Percentiles rank a stretch among this genome's conserved stretches.
Conservation (phyloP, 176 grass and related monocot genomes). For the bread wheat (Triticum aestivum) region DNA sequence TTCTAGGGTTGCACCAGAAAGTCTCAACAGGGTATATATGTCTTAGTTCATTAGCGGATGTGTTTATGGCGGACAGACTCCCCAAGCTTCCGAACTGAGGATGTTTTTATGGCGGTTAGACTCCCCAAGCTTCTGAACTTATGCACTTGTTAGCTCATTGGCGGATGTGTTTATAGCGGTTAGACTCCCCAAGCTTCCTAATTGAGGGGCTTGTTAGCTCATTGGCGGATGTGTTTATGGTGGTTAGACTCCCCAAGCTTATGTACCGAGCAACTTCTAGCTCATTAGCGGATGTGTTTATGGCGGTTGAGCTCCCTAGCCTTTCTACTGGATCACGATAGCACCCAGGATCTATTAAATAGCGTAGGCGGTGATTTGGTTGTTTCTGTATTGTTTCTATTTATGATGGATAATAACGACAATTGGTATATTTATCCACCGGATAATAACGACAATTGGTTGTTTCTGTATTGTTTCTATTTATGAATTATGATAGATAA, state of each 20-base stretch:
- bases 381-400: constrained; percentile 27
- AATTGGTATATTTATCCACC: not conserved
- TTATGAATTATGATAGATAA: not conserved
- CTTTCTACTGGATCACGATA: not conserved
- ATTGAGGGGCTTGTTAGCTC: no score
- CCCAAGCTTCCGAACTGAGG: no score
- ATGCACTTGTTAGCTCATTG: no score
- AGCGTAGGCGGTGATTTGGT: not conserved
- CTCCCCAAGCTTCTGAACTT: no score
- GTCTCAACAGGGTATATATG: not conserved
- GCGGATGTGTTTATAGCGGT: not conserved
- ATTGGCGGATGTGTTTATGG: no score
- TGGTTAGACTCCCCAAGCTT: not conserved
- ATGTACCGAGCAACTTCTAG: not conserved
- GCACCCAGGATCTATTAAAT: not conserved
- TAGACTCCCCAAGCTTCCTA: no score
- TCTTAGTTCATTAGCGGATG: constrained; percentile 1
- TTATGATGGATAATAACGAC: not conserved
- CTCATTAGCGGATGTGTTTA: constrained; percentile 14
- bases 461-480: constrained; percentile 27
- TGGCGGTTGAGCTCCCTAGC: not conserved
- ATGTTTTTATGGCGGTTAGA: constrained; percentile 6
- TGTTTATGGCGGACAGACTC: not conserved
- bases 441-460: not conserved
- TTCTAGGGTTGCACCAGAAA: not conserved